phyloP scores from a whole-genome alignment of 2,329 filamentous ascomycete genomes.

The Blastomyces gilchristii region DNA sequence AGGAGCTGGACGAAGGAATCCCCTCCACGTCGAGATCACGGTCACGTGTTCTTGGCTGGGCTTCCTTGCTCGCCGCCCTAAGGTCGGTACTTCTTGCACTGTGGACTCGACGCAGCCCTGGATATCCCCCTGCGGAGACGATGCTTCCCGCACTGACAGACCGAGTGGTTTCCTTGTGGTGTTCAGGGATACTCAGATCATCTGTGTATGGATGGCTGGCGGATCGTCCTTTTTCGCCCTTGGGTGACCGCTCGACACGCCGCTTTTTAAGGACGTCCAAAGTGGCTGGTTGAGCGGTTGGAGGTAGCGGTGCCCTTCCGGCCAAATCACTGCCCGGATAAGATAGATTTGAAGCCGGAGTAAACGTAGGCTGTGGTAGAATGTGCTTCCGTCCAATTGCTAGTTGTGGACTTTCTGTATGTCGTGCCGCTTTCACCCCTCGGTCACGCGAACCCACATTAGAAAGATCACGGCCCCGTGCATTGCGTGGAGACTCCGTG shows the following conservation, averaged over 20 bases:
- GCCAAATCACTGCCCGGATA: neutral
- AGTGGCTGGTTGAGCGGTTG: slow-evolving; percentile 13
- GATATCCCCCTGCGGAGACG: slow-evolving; percentile 55
- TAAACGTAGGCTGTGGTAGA: slow-evolving; percentile 24
- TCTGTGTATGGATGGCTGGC: slow-evolving; percentile 34
- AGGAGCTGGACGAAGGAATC: slow-evolving; percentile 44
- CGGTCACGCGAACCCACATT: slow-evolving; percentile 36
- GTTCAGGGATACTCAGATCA: slow-evolving; percentile 18
- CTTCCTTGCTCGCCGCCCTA: slow-evolving; percentile 52
- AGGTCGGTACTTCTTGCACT: slow-evolving; percentile 60
- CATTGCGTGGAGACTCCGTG: slow-evolving; percentile 31
- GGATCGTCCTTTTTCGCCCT: slow-evolving; percentile 14
- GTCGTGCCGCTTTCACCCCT: slow-evolving; percentile 31
- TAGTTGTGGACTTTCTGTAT: slow-evolving; percentile 24
- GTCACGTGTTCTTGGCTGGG: slow-evolving; percentile 18
- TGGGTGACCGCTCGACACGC: slow-evolving; percentile 14
- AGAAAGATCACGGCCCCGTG: slow-evolving; percentile 33
- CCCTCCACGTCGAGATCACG: slow-evolving; percentile 22
- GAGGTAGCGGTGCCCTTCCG: slow-evolving; percentile 7
- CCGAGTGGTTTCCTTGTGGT: slow-evolving; percentile 43
- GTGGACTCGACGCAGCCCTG: slow-evolving; percentile 52
- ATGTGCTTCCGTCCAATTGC: slow-evolving; percentile 34
- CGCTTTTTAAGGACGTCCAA: slow-evolving; percentile 24
- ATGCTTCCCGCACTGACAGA: slow-evolving; percentile 51
- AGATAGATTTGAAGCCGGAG: neutral